These are phyloP conservation scores for Stachybotrys elegans DNA, from an alignment of 2,329 filamentous ascomycete genomes.

Conservation along the genomic window DNA sequence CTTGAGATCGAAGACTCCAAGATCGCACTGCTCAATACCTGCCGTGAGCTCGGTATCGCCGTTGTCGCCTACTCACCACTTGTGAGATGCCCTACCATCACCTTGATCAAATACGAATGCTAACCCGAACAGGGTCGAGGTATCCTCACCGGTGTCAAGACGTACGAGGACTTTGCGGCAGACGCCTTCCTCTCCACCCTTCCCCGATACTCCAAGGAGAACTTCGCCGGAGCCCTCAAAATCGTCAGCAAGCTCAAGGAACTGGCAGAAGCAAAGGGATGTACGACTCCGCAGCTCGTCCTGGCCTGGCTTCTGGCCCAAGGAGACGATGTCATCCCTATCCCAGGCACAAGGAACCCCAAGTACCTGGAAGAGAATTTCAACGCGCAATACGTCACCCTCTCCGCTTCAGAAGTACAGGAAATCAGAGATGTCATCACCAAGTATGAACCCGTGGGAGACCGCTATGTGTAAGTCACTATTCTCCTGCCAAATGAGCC, in stretches of 20 bases:
- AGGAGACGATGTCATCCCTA: constrained; percentile 35
- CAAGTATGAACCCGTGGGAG: not conserved
- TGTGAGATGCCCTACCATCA: no score
- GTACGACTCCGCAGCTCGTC: constrained; percentile 45
- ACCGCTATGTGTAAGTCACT: no score
- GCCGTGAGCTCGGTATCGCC: constrained; percentile 48
- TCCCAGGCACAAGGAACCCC: constrained; percentile 27
- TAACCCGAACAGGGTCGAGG: no score
- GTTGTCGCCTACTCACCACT: constrained; percentile 50
- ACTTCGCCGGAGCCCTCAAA: constrained; percentile 34
- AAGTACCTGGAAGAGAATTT: constrained; percentile 22
- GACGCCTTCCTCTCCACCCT: not conserved
- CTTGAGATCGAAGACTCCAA: constrained; percentile 51
- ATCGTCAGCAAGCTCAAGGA: constrained; percentile 18
- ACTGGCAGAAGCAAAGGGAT: constrained; percentile 23
- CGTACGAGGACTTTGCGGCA: constrained; percentile 35
- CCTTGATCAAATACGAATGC: no score
- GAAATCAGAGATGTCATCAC: not conserved
- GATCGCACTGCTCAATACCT: constrained; percentile 42
- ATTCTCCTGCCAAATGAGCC: no score
- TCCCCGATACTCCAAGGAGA: not conserved
- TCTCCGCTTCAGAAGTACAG: not conserved
- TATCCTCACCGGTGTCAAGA: not conserved
- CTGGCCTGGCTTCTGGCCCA: constrained; percentile 51
- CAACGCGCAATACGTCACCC: not conserved